These are phyloP conservation scores for Exutisphaerella laricina DNA, from an alignment of 2,329 filamentous ascomycete species.

Conservation along the genomic window DNA sequence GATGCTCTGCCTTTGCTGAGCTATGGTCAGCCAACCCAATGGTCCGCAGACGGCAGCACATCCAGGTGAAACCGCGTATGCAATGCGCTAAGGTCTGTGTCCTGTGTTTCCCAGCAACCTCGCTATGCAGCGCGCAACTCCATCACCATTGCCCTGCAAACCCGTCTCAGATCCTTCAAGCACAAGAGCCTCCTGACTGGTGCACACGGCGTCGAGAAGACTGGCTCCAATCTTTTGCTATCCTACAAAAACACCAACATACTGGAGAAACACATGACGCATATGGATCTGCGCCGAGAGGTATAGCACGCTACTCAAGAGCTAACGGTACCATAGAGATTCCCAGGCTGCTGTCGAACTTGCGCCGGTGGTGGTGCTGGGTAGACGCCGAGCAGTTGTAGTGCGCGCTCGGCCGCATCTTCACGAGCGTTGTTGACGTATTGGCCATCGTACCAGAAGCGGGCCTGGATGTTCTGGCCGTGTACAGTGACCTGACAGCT, in stretches of 20 bases:
- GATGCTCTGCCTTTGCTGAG: slow-evolving; percentile 2
- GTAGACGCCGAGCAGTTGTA: slow-evolving; percentile 49
- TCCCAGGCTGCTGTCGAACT: slow-evolving; percentile 18
- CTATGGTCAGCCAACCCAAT: background rate
- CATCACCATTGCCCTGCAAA: background rate
- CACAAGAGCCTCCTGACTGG: background rate
- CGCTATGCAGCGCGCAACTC: slow-evolving; percentile 1
- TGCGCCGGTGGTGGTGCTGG: slow-evolving; percentile 23
- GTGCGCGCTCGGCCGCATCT: slow-evolving; percentile 80
- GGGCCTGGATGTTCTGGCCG: slow-evolving; percentile 60
- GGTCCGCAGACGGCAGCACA: slow-evolving; percentile 3
- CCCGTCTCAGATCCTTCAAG: background rate
- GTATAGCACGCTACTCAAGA: background rate
- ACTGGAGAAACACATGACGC: too few species aligned
- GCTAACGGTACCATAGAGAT: slow-evolving; percentile 19
- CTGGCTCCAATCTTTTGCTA: background rate
- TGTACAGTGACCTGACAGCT: slow-evolving; percentile 72
- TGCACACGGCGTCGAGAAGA: background rate
- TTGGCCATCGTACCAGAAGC: slow-evolving; percentile 88
- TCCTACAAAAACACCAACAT: slow-evolving; percentile 1
- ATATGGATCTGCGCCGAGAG: background rate
- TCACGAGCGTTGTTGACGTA: slow-evolving; percentile 83
- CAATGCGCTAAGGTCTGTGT: slow-evolving; percentile 5
- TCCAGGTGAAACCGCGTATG: slow-evolving; percentile 5
- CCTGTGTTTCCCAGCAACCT: slow-evolving; percentile 1